A percentile compares a stretch with the other conserved stretches of the same genome.
Evolutionary conservation across 345 rosid genomes (phyloP).

Genomic region (Diplotaxis tenuifolia): DNA sequence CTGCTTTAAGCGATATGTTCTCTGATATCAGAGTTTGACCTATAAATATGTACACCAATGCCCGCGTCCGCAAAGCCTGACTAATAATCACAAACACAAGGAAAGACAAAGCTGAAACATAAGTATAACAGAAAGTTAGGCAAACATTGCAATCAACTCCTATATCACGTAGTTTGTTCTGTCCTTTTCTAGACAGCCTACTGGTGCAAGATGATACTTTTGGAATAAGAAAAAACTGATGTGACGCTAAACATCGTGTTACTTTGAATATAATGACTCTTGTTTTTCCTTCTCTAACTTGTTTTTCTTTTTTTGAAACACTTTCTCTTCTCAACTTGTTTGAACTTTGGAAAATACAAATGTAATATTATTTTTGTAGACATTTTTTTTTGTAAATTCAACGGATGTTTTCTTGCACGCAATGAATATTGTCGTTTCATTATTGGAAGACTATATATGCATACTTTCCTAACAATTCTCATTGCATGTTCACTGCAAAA

Average conservation of each 20-base stretch:
- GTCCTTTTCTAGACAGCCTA: not conserved
- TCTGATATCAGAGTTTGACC: not conserved
- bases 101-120: too few species aligned
- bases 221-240: constrained; percentile 12
- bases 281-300: too few species aligned
- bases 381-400: not conserved
- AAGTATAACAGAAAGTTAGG: constrained; percentile 19
- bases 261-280: constrained; percentile 19
- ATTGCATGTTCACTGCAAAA: not conserved
- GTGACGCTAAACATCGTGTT: constrained; percentile 26
- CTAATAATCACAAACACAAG: not conserved
- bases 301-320: too few species aligned
- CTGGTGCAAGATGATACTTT: not conserved
- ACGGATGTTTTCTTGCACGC: constrained; percentile 5
- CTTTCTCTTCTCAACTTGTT: constrained; percentile 13
- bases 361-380: not conserved
- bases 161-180: constrained; percentile 8
- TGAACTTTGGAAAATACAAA: constrained; percentile 12
- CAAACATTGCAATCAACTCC: constrained; percentile 19
- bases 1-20: not conserved
- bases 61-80: not conserved
- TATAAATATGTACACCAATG: not conserved
- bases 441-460: not conserved
- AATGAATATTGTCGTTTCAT: not conserved
- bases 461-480: too few species aligned